Conservation (phyloP, 1,284 basidiomycete genomes). For the Ceratorhiza oryzae-sativae region DNA sequence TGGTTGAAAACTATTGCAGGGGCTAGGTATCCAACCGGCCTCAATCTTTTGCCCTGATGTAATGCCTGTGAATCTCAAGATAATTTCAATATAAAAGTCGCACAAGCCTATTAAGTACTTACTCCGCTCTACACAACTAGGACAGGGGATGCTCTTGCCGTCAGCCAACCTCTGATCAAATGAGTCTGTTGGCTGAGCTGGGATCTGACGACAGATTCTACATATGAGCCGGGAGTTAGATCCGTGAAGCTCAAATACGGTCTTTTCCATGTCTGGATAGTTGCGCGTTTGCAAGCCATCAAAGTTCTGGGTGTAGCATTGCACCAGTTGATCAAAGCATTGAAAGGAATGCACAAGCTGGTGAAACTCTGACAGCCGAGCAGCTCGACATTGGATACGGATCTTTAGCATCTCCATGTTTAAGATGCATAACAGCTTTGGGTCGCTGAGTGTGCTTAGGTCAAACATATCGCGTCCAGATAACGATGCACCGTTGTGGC, state of each 20-base stretch:
- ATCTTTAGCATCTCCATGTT: not conserved
- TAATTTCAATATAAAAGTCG: not conserved
- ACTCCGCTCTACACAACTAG: not conserved
- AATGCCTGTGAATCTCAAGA: not conserved
- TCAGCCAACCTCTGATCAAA: not conserved
- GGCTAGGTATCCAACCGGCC: not conserved
- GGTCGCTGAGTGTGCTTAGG: not conserved
- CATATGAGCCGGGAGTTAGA: not conserved
- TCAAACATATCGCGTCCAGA: not conserved
- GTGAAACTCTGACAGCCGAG: not conserved
- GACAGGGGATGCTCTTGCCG: not conserved
- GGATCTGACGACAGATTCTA: not conserved
- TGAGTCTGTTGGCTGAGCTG: not conserved
- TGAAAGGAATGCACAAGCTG: not conserved
- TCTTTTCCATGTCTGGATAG: not conserved
- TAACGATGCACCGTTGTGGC: not conserved
- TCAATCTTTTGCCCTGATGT: not conserved
- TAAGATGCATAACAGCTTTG: not conserved
- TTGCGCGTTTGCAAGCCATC: conserved; percentile 13
- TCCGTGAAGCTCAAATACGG: conserved; percentile 2
- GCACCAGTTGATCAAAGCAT: not conserved
- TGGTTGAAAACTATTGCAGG: conserved; percentile 2
- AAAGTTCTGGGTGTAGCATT: conserved; percentile 17
- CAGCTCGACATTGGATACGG: not conserved
- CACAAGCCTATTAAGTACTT: not conserved